These are phyloP conservation scores for Pilaira anomala DNA, from an alignment of 192 early-diverging fungal genomes.

Conservation along the genomic window DNA sequence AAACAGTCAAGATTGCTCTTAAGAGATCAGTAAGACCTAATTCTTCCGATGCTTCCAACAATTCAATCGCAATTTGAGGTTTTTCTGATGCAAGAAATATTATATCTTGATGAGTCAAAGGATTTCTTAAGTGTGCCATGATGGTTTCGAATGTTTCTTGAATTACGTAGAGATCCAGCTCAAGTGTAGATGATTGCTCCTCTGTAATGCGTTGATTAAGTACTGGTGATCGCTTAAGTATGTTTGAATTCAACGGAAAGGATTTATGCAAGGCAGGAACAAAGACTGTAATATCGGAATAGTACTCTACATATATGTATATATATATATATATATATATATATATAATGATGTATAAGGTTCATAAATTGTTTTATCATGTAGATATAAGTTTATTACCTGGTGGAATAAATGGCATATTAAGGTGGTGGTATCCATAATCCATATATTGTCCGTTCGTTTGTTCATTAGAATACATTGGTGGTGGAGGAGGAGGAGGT, in stretches of 20 bases:
- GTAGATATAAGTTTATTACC: slow-evolving; percentile 1
- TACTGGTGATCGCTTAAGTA: slow-evolving; percentile 23
- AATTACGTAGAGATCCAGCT: slow-evolving; percentile 5
- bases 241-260: slow-evolving; percentile 17
- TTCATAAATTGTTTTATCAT: no score
- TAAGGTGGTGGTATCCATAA: background rate
- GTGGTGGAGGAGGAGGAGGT: slow-evolving; percentile 8
- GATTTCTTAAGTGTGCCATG: slow-evolving; percentile 6
- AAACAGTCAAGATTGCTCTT: background rate
- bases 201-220: slow-evolving; percentile 16
- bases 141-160: slow-evolving; percentile 19
- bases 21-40: background rate
- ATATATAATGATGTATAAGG: no score
- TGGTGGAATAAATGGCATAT: background rate
- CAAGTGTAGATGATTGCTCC: background rate
- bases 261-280: slow-evolving; percentile 17
- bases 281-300: slow-evolving; percentile 22
- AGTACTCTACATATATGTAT: slow-evolving; percentile 8
- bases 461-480: slow-evolving; percentile 9
- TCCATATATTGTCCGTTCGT: slow-evolving; percentile 2
- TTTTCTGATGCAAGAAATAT: slow-evolving; percentile 8
- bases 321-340: background rate
- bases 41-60: slow-evolving; percentile 16
- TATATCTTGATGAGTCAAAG: slow-evolving; percentile 8
- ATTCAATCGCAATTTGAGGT: slow-evolving; percentile 17